Percentiles rank a stretch among this genome's conserved stretches.
These are phyloP conservation scores for Fusarium compactum DNA, from an alignment of 2,329 filamentous ascomycete genomes.

Conservation along the genomic window DNA sequence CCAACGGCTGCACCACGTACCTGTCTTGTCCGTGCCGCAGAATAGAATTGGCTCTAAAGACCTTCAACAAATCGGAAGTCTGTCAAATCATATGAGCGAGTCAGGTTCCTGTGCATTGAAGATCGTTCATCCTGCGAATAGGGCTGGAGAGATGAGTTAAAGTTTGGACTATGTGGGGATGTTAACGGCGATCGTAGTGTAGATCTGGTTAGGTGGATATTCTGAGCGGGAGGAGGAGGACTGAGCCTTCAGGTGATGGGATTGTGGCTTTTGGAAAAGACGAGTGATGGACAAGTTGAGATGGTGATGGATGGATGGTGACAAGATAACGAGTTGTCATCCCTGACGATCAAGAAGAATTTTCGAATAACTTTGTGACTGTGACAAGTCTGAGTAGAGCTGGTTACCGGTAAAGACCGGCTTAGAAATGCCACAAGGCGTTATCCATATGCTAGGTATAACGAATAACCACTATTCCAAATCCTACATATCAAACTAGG, in stretches of 20 bases:
- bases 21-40: neutral
- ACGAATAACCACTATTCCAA: neutral
- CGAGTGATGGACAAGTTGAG: neutral
- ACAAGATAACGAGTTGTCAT: neutral
- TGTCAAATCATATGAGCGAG: neutral
- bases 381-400: neutral
- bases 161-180: neutral
- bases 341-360: neutral
- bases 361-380: neutral
- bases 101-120: neutral
- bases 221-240: neutral
- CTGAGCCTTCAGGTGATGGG: conserved; percentile 1
- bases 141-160: neutral
- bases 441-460: neutral
- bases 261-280: neutral
- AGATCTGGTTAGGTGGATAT: conserved; percentile 1
- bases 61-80: conserved; percentile 8
- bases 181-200: neutral
- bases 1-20: conserved; percentile 1
- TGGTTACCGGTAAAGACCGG: neutral
- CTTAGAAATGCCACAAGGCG: neutral
- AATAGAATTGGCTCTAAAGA: too few relatives aligned
- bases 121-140: neutral
- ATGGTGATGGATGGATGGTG: neutral
- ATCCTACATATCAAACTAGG: neutral